Conservation (phyloP, 2,329 filamentous ascomycete genomes). For the Calonectria pauciramosa region DNA sequence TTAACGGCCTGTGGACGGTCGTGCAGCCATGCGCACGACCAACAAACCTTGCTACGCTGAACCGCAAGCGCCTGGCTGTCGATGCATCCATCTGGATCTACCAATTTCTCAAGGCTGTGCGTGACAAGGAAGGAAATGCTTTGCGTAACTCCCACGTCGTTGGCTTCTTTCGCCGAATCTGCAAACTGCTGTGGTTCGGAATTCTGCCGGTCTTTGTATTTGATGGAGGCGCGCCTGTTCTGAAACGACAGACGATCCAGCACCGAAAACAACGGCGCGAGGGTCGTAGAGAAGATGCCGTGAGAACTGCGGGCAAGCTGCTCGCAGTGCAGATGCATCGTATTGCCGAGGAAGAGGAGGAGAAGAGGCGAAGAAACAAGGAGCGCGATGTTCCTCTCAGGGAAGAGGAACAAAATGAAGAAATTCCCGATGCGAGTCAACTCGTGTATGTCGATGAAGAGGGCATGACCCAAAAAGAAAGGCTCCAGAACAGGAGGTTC, state of each 20-base stretch:
- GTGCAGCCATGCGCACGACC: slow-evolving; percentile 95
- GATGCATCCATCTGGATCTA: slow-evolving; percentile 99
- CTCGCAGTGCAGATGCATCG: slow-evolving; percentile 95
- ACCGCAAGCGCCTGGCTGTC: slow-evolving; percentile 94
- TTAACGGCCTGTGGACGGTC: slow-evolving; percentile 97
- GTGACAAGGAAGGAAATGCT: slow-evolving; percentile 98
- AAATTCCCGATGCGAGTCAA: slow-evolving; percentile 75
- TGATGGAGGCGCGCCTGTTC: slow-evolving; percentile 90
- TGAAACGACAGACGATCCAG: slow-evolving; percentile 93
- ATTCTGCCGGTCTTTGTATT: slow-evolving; percentile 98
- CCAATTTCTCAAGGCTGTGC: slow-evolving; percentile 98
- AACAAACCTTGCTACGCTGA: slow-evolving; percentile 95
- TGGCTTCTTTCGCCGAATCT: slow-evolving; percentile 98
- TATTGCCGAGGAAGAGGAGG: slow-evolving; percentile 85
- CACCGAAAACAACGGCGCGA: slow-evolving; percentile 84
- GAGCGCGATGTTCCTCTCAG: slow-evolving; percentile 59
- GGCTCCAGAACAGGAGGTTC: slow-evolving; percentile 81
- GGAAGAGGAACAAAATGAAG: slow-evolving; percentile 70
- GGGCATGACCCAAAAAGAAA: slow-evolving; percentile 83
- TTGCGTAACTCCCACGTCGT: slow-evolving; percentile 96
- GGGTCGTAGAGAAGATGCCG: slow-evolving; percentile 92
- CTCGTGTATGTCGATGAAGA: slow-evolving; percentile 94
- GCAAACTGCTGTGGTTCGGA: slow-evolving; percentile 96
- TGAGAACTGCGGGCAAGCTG: slow-evolving; percentile 89
- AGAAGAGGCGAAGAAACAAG: slow-evolving; percentile 67